Evolutionary conservation across 495 filamentous ascomycete species (phyloP).

Genomic region (Geoglossum glabrum): DNA sequence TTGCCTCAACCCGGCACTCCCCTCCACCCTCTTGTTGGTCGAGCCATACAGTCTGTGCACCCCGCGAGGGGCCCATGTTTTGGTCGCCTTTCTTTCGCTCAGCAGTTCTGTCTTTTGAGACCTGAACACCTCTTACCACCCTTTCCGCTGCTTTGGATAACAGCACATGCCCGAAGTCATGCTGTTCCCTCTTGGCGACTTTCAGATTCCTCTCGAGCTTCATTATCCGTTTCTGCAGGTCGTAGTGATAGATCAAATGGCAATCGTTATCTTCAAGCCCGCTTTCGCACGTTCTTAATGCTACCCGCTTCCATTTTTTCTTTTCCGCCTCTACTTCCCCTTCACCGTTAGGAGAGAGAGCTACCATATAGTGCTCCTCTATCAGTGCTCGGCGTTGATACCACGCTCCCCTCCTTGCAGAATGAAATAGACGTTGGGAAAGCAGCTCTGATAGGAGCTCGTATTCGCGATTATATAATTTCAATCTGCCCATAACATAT

Average conservation of each 20-base stretch:
- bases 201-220: constrained; percentile 77
- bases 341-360: constrained; percentile 28
- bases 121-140: constrained; percentile 51
- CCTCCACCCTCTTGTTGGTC: constrained; percentile 46
- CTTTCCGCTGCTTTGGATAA: constrained; percentile 57
- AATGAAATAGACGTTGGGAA: constrained; percentile 63
- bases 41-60: constrained; percentile 72
- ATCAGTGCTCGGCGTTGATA: constrained; percentile 88
- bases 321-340: constrained; percentile 42
- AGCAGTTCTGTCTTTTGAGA: constrained; percentile 35
- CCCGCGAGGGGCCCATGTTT: constrained; percentile 17
- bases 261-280: constrained; percentile 75
- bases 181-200: constrained; percentile 69
- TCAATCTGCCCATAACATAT: constrained; percentile 63
- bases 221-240: constrained; percentile 74
- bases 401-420: constrained; percentile 71
- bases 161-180: constrained; percentile 76
- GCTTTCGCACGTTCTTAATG: constrained; percentile 65
- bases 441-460: constrained; percentile 56
- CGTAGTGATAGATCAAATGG: constrained; percentile 82
- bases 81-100: constrained; percentile 17
- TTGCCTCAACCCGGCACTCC: constrained; percentile 70
- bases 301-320: constrained; percentile 65
- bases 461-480: constrained; percentile 62
- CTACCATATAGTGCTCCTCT: constrained; percentile 86